A percentile compares a stretch with the other conserved stretches of the same genome.
Conservation (phyloP, 306 rosid species). For the Abrus pulchellus region DNA sequence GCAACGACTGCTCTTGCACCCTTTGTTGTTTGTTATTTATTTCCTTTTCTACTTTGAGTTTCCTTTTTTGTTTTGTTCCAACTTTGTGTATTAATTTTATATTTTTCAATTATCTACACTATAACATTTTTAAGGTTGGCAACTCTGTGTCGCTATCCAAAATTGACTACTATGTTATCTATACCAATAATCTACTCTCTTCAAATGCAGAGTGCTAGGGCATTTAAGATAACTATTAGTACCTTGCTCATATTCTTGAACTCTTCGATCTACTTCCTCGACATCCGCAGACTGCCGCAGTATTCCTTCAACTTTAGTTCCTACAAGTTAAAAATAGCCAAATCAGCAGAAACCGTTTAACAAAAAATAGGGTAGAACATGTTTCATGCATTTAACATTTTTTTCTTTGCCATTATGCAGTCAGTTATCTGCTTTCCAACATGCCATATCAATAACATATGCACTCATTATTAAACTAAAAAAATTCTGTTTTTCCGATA, state of each 20-base stretch:
- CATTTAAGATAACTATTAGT: conserved; percentile 34
- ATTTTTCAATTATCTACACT: no score
- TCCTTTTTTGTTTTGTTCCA: no score
- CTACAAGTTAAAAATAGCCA: conserved; percentile 51
- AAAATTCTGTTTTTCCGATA: not conserved
- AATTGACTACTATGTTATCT: not conserved
- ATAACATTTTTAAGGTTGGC: no score
- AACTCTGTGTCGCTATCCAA: no score
- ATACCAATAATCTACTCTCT: not conserved
- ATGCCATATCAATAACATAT: conserved; percentile 23
- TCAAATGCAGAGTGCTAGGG: conserved; percentile 10
- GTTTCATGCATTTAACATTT: conserved; percentile 20
- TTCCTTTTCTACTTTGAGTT: no score
- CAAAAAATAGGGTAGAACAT: conserved; percentile 3
- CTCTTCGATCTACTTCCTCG: conserved; percentile 97
- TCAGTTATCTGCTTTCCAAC: conserved; percentile 24
- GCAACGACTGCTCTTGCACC: no score
- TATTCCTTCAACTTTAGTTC: conserved; percentile 90
- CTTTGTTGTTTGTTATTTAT: no score
- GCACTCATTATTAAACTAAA: conserved; percentile 13
- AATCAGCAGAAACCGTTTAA: conserved; percentile 33
- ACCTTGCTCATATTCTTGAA: conserved; percentile 99
- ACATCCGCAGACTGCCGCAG: conserved; percentile 98
- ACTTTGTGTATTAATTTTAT: no score
- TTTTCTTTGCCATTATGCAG: not conserved